Conservation (phyloP, 176 grass and related monocot genomes). For the Carex pumila region DNA sequence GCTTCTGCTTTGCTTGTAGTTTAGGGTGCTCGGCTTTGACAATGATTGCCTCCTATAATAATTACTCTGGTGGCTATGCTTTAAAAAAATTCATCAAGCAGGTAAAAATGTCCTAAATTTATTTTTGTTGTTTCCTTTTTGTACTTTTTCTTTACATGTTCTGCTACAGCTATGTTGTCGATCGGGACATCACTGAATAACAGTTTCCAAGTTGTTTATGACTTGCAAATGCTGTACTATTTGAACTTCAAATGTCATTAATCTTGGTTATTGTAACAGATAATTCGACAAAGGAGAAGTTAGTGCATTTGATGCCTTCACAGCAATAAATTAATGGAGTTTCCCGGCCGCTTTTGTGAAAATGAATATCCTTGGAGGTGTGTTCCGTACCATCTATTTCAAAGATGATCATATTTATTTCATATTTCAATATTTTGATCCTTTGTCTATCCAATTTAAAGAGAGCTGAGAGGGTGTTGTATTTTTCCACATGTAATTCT, state of each 20-base stretch:
- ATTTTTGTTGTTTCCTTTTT: background rate
- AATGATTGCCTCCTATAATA: constrained; percentile 90
- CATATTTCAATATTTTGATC: background rate
- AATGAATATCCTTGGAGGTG: constrained; percentile 95
- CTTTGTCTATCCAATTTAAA: too few species aligned
- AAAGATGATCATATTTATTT: background rate
- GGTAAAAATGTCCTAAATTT: constrained; percentile 36
- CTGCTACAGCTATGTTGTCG: background rate
- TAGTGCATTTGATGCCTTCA: constrained; percentile 81
- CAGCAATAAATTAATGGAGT: constrained; percentile 83
- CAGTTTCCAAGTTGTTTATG: background rate
- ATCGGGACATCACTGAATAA: background rate
- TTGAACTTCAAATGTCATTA: constrained; percentile 6
- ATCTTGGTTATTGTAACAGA: constrained; percentile 39
- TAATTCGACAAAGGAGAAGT: constrained; percentile 54
- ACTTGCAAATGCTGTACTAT: background rate
- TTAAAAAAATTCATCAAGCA: constrained; percentile 72
- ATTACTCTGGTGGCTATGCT: constrained; percentile 95
- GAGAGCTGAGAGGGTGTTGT: too few species aligned
- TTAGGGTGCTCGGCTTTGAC: constrained; percentile 64
- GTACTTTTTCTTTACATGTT: background rate
- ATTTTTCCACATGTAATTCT: too few species aligned
- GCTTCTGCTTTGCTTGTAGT: constrained; percentile 41
- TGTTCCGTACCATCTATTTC: background rate
- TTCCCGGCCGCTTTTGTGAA: constrained; percentile 94